phyloP scores from a whole-genome alignment of 176 grass and related monocot genomes.

The Oryza meyeriana region DNA sequence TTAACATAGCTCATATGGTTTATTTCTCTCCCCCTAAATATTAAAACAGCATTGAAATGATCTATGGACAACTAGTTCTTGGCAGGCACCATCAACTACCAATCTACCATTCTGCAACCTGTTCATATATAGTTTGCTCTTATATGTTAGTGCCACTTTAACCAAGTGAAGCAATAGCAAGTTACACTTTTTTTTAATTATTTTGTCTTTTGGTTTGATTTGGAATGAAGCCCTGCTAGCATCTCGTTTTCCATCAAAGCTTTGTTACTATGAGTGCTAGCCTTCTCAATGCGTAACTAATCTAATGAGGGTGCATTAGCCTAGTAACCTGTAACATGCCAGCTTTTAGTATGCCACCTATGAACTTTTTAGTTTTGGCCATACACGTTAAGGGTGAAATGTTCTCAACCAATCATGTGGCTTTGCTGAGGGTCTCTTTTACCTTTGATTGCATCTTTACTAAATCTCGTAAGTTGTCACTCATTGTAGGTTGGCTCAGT shows the following conservation, averaged over 20 bases:
- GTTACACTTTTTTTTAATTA: no score
- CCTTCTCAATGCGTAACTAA: background rate
- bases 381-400: background rate
- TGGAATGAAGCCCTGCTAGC: background rate
- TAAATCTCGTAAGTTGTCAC: background rate
- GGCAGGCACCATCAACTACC: background rate
- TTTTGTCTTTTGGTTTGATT: background rate
- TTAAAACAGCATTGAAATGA: background rate
- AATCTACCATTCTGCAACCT: no score
- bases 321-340: background rate
- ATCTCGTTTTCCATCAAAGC: no score
- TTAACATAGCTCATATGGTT: background rate
- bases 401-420: conserved; percentile 17
- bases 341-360: background rate
- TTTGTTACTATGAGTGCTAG: background rate
- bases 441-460: background rate
- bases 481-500: conserved; percentile 27
- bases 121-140: no score
- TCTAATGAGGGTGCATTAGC: background rate
- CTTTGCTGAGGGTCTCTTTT: background rate
- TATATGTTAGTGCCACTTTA: background rate
- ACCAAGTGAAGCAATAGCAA: background rate
- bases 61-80: background rate
- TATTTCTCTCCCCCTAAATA: background rate
- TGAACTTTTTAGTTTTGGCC: background rate